Evolutionary conservation across 768 basidiomycete genomes (phyloP), one percentile per base, ranked within the genome.

Genomic region (Suillus hirtellus): DNA sequence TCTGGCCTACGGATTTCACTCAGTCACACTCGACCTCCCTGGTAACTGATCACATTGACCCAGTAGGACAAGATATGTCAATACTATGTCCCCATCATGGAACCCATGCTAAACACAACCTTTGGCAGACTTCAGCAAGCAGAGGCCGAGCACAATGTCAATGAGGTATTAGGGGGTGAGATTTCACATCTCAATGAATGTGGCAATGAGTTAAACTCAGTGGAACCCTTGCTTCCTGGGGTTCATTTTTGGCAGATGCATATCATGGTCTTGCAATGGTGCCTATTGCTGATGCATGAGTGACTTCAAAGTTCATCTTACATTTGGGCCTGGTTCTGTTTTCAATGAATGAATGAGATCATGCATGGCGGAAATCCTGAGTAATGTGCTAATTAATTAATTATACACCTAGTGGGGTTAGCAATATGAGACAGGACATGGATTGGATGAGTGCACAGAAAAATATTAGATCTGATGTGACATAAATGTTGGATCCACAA

Each of bases 191-290:
- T 58, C 24, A 38, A 58, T 58, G 38, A 42, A 40, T 34, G 10
- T 21, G 40, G 10, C 67, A 14, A 59, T 35, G 64, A 24, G 35
- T 50, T 53, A 56, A 64, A 17, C 38, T 27, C 46, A 21, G 35
- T 19, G 21, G 49, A 50, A 56, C 63, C 65, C 55, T 75, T 73
- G 21, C 67, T 75, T 37, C 42, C 67, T 34, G 75, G 73, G 35
- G 76, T 75, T 43, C 92, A 3, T 96, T 96, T 75, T 78, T 92
- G 64, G 85, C 94, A 64, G 94, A 96, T 73, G 81, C 84, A 7
- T 95, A 86, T 71, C 92, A 93, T 71, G 86, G 86, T 8, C 77
- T 95, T 19, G 83, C 89, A 1, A 89, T 96, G 83, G 90, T 93
- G 21, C 93, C 94, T 4, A 83, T 94, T 66, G 92, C 92, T 38